Evolutionary conservation across 805 yeast species (phyloP), one percentile per base, ranked within the genome.

Genomic region (Clavispora carvajalis): DNA sequence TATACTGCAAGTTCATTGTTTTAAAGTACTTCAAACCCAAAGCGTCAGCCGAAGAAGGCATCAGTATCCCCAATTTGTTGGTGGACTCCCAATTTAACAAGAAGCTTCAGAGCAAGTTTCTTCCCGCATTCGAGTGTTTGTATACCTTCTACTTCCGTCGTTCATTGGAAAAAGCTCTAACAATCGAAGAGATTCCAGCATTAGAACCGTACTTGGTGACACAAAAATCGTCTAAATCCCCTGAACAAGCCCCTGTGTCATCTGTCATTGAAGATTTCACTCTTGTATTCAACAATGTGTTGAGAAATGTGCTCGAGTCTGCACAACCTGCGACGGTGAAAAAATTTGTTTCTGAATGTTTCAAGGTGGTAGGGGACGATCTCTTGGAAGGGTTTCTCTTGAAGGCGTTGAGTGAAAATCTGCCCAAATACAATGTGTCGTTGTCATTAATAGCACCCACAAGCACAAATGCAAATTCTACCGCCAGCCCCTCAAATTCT

Each of bases 221-320:
- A 13, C 8, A 51, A 30, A 47, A 38, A 34, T 39, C 22, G 31
- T 30, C 58, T 2, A 34, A 48, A 34, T 55, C 67, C 24, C 78
- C 81, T 2, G 80, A 76, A 30, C 80, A 74, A 22, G 69, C 81
- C 5, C 91, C 90, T 2, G 77, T 84, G 4, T 79, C 95, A 0
- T 87, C 97, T 0, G 80, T 87, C 17, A 79, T 90, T 18, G 99
- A 93, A 53, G 99, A 93, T 57, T 65, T 86, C 24, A 75, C 87
- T 21, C 69, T 88, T 51, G 78, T 89, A 7, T 63, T 90, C 34
- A 84, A 86, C 53, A 77, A 80, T 26, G 72, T 85, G 13, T 58
- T 89, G 25, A 65, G 79, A 18, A 83, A 82, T 43, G 70, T 80
- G 1, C 67, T 89, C 10, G 82, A 85, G 34, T 76, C 95, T 0